phyloP scores from a whole-genome alignment of 345 rosid species.

The Hevea brasiliensis region DNA sequence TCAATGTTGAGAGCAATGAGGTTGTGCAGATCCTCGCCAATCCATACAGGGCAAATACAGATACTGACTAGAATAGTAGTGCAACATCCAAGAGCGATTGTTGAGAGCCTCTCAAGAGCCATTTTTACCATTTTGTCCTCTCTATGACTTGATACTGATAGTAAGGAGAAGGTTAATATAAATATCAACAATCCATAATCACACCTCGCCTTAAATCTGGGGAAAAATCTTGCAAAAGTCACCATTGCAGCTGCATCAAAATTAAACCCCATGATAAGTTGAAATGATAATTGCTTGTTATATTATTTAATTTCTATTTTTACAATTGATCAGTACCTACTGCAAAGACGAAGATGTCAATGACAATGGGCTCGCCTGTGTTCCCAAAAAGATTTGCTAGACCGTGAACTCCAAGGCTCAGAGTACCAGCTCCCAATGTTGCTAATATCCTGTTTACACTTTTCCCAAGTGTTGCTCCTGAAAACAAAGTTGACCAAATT shows the following conservation, averaged over 20 bases:
- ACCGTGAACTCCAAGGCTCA: background rate
- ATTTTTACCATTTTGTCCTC: background rate
- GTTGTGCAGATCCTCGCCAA: slow-evolving; percentile 63
- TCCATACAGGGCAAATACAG: slow-evolving; percentile 69
- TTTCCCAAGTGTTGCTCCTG: background rate
- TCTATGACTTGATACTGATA: background rate
- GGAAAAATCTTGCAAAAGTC: background rate
- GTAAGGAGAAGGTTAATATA: background rate
- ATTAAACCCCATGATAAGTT: too few species aligned
- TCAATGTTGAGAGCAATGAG: slow-evolving; percentile 51
- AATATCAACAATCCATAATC: background rate
- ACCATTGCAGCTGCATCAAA: background rate
- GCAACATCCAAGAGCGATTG: background rate
- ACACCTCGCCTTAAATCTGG: background rate
- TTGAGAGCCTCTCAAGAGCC: background rate
- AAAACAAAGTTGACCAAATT: too few species aligned
- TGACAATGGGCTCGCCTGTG: background rate
- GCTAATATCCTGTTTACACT: background rate
- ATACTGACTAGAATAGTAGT: slow-evolving; percentile 22
- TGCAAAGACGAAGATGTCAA: background rate
- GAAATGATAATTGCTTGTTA: too few species aligned
- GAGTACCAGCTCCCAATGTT: background rate
- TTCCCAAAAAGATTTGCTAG: background rate
- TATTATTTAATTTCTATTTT: too few species aligned
- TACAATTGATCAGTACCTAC: background rate